Conservation (phyloP, 1,284 basidiomycete species). For the Fomitopsis pinicola region DNA sequence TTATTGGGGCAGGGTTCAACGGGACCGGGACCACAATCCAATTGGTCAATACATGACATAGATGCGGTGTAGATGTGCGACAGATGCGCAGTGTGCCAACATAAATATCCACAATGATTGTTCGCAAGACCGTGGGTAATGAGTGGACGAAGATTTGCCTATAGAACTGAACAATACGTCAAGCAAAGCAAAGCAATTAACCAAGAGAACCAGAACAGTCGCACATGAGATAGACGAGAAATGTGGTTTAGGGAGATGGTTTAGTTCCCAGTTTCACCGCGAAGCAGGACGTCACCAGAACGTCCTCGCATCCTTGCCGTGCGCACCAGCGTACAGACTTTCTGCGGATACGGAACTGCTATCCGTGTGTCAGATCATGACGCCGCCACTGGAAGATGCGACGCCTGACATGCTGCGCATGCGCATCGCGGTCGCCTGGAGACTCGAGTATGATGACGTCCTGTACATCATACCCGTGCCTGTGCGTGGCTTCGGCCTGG, state of each 20-base stretch:
- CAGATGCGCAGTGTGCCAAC: background rate
- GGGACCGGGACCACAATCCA: background rate
- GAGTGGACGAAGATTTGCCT: background rate
- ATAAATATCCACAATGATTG: slow-evolving; percentile 1
- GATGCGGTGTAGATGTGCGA: background rate
- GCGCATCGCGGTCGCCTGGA: slow-evolving; percentile 16
- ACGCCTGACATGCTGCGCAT: slow-evolving; percentile 15
- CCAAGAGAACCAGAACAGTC: background rate
- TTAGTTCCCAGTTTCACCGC: background rate
- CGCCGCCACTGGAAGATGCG: slow-evolving; percentile 12
- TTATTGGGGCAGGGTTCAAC: too few species aligned
- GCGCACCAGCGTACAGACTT: background rate
- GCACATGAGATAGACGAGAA: background rate
- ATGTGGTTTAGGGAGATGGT: too few species aligned
- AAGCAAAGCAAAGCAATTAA: background rate
- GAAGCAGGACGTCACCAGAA: background rate
- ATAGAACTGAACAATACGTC: background rate
- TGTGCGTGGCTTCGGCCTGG: slow-evolving; percentile 22
- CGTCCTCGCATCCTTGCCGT: background rate
- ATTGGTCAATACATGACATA: background rate
- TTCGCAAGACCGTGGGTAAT: background rate
- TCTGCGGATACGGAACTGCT: background rate
- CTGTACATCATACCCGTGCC: slow-evolving; percentile 29
- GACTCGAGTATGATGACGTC: slow-evolving; percentile 22
- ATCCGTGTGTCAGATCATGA: slow-evolving; percentile 7